These are phyloP conservation scores for Alternaria solani DNA, from an alignment of 2,329 filamentous ascomycete species.

Conservation along the genomic window DNA sequence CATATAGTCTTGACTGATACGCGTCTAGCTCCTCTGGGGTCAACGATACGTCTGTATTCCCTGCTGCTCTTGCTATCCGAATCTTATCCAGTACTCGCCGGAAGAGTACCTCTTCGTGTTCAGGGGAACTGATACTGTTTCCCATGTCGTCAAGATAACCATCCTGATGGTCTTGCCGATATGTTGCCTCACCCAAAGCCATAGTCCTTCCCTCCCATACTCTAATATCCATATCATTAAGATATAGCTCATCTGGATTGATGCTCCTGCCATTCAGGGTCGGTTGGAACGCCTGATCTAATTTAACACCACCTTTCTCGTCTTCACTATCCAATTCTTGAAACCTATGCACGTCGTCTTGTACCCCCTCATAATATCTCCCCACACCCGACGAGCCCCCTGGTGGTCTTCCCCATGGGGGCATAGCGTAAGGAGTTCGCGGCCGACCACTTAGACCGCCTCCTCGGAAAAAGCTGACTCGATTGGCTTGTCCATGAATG, in stretches of 20 bases:
- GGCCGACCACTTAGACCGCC: slow-evolving; percentile 99
- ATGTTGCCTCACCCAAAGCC: slow-evolving; percentile 58
- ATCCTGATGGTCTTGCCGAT: slow-evolving; percentile 62
- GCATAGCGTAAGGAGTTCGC: slow-evolving; percentile 93
- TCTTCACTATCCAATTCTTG: slow-evolving; percentile 71
- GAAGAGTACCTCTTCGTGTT: slow-evolving; percentile 77
- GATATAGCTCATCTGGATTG: slow-evolving; percentile 58
- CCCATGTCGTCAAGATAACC: slow-evolving; percentile 53
- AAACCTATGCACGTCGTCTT: slow-evolving; percentile 60
- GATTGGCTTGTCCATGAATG: slow-evolving; percentile 97
- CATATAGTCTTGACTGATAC: slow-evolving; percentile 72
- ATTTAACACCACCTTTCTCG: slow-evolving; percentile 56
- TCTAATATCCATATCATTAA: slow-evolving; percentile 58
- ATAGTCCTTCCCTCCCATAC: slow-evolving; percentile 50
- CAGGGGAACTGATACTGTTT: slow-evolving; percentile 47
- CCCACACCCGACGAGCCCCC: slow-evolving; percentile 67
- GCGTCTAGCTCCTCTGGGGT: slow-evolving; percentile 82
- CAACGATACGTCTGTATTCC: slow-evolving; percentile 80
- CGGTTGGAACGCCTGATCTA: slow-evolving; percentile 52
- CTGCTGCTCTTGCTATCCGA: slow-evolving; percentile 76
- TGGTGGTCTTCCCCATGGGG: slow-evolving; percentile 99
- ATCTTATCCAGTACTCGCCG: slow-evolving; percentile 83
- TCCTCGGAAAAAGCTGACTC: slow-evolving; percentile 99
- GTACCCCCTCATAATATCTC: slow-evolving; percentile 59
- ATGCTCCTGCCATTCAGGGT: slow-evolving; percentile 41